A percentile compares a stretch with the other conserved stretches of the same genome.
These are phyloP conservation scores for Fraxinus albicans DNA, from an alignment of 305 asterid genomes.

Conservation along the genomic window DNA sequence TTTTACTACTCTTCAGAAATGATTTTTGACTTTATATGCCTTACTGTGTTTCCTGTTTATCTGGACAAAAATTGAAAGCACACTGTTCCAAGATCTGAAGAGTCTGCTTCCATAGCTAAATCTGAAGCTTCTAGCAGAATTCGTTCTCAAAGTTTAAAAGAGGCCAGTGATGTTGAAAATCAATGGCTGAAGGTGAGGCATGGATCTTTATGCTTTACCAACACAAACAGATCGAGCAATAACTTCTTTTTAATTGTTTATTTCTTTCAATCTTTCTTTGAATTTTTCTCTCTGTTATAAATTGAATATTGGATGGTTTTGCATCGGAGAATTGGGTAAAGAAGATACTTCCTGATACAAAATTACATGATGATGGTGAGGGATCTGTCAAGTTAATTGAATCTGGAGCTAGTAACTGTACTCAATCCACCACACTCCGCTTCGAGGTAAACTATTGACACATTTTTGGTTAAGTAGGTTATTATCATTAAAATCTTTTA, in stretches of 20 bases:
- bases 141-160: constrained; percentile 23
- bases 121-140: constrained; percentile 14
- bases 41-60: neutral
- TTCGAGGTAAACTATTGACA: constrained; percentile 63
- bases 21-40: neutral
- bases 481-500: constrained; percentile 13
- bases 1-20: neutral
- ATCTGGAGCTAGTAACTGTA: constrained; percentile 29
- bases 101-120: constrained; percentile 22
- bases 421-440: constrained; percentile 56
- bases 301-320: neutral
- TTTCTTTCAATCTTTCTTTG: neutral
- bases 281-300: neutral
- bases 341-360: constrained; percentile 12
- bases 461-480: constrained; percentile 12
- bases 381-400: constrained; percentile 36
- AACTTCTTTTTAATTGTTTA: neutral
- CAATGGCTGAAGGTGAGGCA: constrained; percentile 26
- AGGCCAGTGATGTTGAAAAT: constrained; percentile 17
- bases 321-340: constrained; percentile 32
- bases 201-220: neutral
- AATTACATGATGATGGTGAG: constrained; percentile 31
- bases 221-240: neutral
- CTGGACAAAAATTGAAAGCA: constrained; percentile 19
- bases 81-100: constrained; percentile 24